phyloP scores from a whole-genome alignment of 345 rosid genomes.

The Arabidopsis suecica region DNA sequence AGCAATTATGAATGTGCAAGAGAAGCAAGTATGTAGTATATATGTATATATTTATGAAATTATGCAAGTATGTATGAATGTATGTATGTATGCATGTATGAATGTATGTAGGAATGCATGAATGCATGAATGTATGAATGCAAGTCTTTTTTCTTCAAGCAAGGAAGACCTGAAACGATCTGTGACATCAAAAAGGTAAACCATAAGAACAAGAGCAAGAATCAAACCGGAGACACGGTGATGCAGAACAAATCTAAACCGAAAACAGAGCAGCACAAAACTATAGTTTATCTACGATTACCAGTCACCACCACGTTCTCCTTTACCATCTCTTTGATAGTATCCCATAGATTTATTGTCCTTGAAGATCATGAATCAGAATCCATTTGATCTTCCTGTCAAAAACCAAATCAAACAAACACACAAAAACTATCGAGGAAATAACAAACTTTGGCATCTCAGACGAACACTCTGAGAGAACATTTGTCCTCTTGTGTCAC shows the following conservation, averaged over 20 bases:
- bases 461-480: no score
- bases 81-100: no score
- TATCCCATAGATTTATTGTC: no score
- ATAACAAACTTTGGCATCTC: background rate
- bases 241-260: background rate
- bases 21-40: no score
- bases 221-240: background rate
- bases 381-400: background rate
- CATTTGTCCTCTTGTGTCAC: no score
- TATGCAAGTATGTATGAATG: no score
- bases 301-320: background rate
- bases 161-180: background rate
- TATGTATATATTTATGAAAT: no score
- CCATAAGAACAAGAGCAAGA: background rate
- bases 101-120: no score
- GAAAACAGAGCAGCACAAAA: background rate
- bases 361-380: background rate
- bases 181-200: background rate
- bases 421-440: background rate
- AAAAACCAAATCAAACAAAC: background rate
- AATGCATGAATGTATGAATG: no score
- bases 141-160: background rate
- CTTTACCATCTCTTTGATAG: background rate
- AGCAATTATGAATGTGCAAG: conserved; percentile 44
- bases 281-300: background rate